A percentile compares a stretch with the other conserved stretches of the same genome.
Evolutionary conservation across 352 stramenopile species (phyloP).

Genomic region (Globisporangium mamillatum): DNA sequence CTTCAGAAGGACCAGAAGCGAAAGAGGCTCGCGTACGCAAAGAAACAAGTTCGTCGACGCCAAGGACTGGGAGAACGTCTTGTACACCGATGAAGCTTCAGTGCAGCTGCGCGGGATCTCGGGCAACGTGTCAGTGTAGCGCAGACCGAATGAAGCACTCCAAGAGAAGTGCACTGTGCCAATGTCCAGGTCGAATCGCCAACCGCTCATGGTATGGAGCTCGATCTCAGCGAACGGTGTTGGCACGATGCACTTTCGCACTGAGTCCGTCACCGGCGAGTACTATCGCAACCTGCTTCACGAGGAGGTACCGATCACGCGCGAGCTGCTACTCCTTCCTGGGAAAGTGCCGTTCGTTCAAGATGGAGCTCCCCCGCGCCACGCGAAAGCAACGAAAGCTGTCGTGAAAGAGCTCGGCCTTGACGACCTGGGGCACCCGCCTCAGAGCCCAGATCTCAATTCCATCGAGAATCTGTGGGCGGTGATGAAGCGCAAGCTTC

Average conservation of each 20-base stretch:
- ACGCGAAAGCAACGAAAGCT: slow-evolving; percentile 5
- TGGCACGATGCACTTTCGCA: slow-evolving; percentile 5
- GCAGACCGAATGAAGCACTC: slow-evolving; percentile 6
- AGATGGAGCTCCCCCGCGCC: not conserved
- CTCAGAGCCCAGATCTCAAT: slow-evolving; percentile 8
- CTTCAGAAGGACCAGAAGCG: not conserved
- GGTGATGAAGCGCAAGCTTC: slow-evolving; percentile 6
- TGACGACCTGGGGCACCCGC: slow-evolving; percentile 2
- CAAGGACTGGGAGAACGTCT: slow-evolving; percentile 6
- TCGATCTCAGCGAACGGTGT: slow-evolving; percentile 5
- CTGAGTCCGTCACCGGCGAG: slow-evolving; percentile 2
- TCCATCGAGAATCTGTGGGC: slow-evolving; percentile 4
- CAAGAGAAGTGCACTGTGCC: slow-evolving; percentile 6
- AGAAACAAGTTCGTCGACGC: slow-evolving; percentile 1
- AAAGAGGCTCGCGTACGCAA: not conserved
- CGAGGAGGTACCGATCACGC: not conserved
- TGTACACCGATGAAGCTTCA: slow-evolving; percentile 9
- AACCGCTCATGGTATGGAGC: slow-evolving; percentile 8
- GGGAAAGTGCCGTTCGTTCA: slow-evolving; percentile 3
- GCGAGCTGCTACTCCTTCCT: slow-evolving; percentile 6
- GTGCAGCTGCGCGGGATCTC: slow-evolving; percentile 2
- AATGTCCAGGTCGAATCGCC: slow-evolving; percentile 6
- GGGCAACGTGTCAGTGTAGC: slow-evolving; percentile 1
- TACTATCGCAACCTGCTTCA: slow-evolving; percentile 7
- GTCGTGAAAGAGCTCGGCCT: slow-evolving; percentile 7